Evolutionary conservation across 1,284 basidiomycete species (phyloP).

Genomic region (Ceraceosorus guamensis): DNA sequence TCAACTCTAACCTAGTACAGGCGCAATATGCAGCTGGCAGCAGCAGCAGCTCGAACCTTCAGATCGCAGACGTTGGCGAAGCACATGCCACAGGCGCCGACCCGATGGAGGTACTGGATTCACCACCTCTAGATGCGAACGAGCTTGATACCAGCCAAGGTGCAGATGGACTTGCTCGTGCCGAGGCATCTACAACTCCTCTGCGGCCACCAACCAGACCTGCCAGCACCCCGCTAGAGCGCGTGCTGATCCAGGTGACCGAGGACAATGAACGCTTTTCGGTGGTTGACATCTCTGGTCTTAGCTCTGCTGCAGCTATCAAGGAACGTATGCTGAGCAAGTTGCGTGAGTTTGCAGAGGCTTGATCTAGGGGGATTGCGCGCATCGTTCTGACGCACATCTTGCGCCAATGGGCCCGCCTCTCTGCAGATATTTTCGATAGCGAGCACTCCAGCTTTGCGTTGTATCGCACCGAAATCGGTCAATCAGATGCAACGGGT

Average conservation of each 20-base stretch:
- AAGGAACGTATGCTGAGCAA: slow-evolving; percentile 44
- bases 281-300: slow-evolving; percentile 44
- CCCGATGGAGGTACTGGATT: too few relatives aligned
- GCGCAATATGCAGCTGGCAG: too few relatives aligned
- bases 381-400: not conserved
- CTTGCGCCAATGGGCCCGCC: not conserved
- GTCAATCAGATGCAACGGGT: slow-evolving; percentile 27
- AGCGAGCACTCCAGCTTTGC: slow-evolving; percentile 27
- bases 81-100: too few relatives aligned
- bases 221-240: slow-evolving; percentile 9
- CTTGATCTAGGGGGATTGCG: not conserved
- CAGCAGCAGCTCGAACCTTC: too few relatives aligned
- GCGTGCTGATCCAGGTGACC: slow-evolving; percentile 45
- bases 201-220: not conserved
- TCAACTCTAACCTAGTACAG: too few relatives aligned
- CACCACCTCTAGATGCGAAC: not conserved
- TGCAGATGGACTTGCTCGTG: not conserved
- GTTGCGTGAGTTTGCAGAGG: slow-evolving; percentile 18
- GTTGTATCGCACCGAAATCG: slow-evolving; percentile 45
- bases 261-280: slow-evolving; percentile 47
- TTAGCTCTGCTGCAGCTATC: slow-evolving; percentile 38
- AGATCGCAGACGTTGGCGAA: too few relatives aligned
- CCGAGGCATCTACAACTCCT: not conserved
- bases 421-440: slow-evolving; percentile 20
- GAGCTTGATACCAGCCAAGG: not conserved